Evolutionary conservation across 768 basidiomycete genomes (phyloP).

Genomic region (Russula olivacea): DNA sequence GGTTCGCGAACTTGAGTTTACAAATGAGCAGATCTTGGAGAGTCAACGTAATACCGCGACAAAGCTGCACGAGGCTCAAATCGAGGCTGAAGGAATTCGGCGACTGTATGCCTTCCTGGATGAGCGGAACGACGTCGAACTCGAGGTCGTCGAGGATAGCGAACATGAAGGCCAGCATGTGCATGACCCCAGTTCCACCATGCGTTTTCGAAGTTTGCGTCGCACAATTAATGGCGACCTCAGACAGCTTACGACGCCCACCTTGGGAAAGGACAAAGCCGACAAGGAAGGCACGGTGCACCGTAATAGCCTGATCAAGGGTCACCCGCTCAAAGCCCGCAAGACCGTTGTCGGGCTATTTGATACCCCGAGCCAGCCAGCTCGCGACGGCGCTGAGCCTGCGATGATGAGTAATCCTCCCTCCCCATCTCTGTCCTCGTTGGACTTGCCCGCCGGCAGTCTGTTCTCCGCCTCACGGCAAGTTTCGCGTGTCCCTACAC

Average conservation of each 20-base stretch:
- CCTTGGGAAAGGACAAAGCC: slow-evolving; percentile 25
- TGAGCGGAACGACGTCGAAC: slow-evolving; percentile 47
- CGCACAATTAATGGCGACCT: slow-evolving; percentile 38
- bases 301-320: slow-evolving; percentile 12
- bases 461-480: slow-evolving; percentile 3
- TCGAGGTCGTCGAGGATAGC: slow-evolving; percentile 38
- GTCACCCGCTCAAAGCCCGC: slow-evolving; percentile 31
- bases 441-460: slow-evolving; percentile 17
- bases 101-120: slow-evolving; percentile 64
- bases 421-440: slow-evolving; percentile 19
- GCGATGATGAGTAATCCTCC: slow-evolving; percentile 6
- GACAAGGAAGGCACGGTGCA: slow-evolving; percentile 32
- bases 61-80: slow-evolving; percentile 62
- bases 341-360: slow-evolving; percentile 63
- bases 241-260: slow-evolving; percentile 17
- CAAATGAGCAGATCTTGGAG: slow-evolving; percentile 58
- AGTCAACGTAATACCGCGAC: slow-evolving; percentile 58
- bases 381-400: slow-evolving; percentile 5
- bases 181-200: slow-evolving; percentile 35
- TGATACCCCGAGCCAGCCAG: slow-evolving; percentile 32
- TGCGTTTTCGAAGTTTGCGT: slow-evolving; percentile 46
- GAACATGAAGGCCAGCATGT: slow-evolving; percentile 32
- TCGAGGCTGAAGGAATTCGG: slow-evolving; percentile 64
- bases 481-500: slow-evolving; percentile 32
- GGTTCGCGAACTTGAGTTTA: slow-evolving; percentile 70